A percentile compares a stretch with the other conserved stretches of the same genome.
Conservation (phyloP, 306 rosid genomes). For the Cucurbita pepo region DNA sequence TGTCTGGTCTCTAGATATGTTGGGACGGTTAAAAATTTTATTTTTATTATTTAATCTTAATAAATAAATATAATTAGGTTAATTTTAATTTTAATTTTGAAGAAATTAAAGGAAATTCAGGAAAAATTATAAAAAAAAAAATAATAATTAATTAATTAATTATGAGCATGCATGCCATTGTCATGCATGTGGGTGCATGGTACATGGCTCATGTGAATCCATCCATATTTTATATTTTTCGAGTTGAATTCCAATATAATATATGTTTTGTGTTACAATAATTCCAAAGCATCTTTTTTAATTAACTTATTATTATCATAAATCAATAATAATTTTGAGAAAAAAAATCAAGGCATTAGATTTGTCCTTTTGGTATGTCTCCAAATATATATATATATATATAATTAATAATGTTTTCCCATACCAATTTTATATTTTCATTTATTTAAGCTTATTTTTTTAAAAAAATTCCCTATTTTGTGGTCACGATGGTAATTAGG, state of each 20-base stretch:
- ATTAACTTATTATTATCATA: background rate
- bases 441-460: too few relatives aligned
- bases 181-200: background rate
- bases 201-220: background rate
- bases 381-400: background rate
- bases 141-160: background rate
- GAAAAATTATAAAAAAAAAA: too few relatives aligned
- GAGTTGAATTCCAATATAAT: background rate
- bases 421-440: background rate
- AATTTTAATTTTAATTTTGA: too few relatives aligned
- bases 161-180: background rate
- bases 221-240: background rate
- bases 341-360: background rate
- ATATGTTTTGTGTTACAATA: background rate
- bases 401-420: background rate
- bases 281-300: constrained; percentile 2
- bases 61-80: too few relatives aligned
- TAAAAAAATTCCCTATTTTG: too few relatives aligned
- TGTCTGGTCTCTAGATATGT: background rate
- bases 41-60: too few relatives aligned
- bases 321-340: background rate
- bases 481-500: too few relatives aligned
- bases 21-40: background rate
- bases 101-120: too few relatives aligned
- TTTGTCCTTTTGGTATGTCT: constrained; percentile 2